Percentiles rank a stretch among this genome's conserved stretches.
Conservation (phyloP, 495 filamentous ascomycete genomes). For the Apiosordaria backusii region DNA sequence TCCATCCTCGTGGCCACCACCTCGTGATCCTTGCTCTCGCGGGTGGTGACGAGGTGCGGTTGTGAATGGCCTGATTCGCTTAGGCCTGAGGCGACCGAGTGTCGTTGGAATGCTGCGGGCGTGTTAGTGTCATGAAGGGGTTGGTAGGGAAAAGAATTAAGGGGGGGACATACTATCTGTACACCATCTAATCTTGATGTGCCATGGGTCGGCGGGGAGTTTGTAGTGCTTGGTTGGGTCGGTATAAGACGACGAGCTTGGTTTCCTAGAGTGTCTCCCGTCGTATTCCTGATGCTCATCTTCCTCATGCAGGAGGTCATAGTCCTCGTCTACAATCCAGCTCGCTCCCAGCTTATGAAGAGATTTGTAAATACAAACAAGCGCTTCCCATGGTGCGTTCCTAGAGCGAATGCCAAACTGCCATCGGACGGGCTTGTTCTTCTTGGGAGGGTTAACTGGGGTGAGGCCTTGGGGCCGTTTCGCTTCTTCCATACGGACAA, state of each 20-base stretch:
- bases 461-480: slow-evolving; percentile 63
- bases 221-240: slow-evolving; percentile 54
- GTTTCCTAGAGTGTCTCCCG: slow-evolving; percentile 17
- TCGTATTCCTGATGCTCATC: slow-evolving; percentile 24
- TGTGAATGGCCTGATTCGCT: slow-evolving; percentile 34
- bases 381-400: slow-evolving; percentile 89
- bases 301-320: slow-evolving; percentile 37
- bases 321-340: slow-evolving; percentile 67
- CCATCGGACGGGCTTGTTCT: slow-evolving; percentile 74
- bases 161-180: slow-evolving; percentile 65
- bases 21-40: slow-evolving; percentile 39
- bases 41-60: slow-evolving; percentile 36
- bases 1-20: slow-evolving; percentile 82
- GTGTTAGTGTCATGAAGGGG: slow-evolving; percentile 18
- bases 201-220: slow-evolving; percentile 91
- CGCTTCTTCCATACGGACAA: slow-evolving; percentile 56
- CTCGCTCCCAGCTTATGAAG: slow-evolving; percentile 79
- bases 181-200: slow-evolving; percentile 82
- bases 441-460: slow-evolving; percentile 58
- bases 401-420: slow-evolving; percentile 95
- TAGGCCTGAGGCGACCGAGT: slow-evolving; percentile 24
- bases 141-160: neutral
- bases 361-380: slow-evolving; percentile 90
- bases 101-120: slow-evolving; percentile 36
- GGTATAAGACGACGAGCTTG: slow-evolving; percentile 17